Evolutionary conservation across 306 rosid species (phyloP), one percentile per base, ranked within the genome.

Genomic region (Glycine tomentella): DNA sequence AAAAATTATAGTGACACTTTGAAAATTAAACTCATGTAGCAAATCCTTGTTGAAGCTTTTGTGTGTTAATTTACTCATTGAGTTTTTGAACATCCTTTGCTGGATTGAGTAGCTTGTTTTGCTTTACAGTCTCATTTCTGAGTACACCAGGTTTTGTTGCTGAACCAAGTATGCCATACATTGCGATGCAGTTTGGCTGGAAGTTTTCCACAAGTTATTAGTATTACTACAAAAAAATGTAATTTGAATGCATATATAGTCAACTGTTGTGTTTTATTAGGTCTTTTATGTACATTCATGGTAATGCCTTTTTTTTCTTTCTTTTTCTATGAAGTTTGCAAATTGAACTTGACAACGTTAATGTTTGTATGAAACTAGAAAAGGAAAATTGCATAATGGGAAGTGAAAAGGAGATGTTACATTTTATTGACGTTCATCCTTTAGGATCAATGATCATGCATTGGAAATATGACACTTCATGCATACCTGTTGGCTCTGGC

Each of bases 41-140:
- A 5, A 1, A 11, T 33, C 40, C 45, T 62, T 62, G 3, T 62
- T 63, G 46, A 64, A 13, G 46, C 10, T 31, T 36, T 64, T 45
- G 44, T 12, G 17, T 34, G 25, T 63, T 44, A 75, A 75, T 53
- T 59, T 74, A 11, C n/a, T 69, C 15, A 38, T 63, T 56, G 62
- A 55, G 61, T 45, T 46, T 45, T 46, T 77, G 67, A 49, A 74
- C 58, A 17, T 34, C 40, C 74, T 84, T 69, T 55, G 52, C 66
- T 74, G 51, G 53, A 40, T 61, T 36, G 49, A 69, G 13, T 51
- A 61, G 72, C 59, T 68, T 79, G 61, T 67, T 79, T 53, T 62
- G 71, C 72, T 50, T 69, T 69, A 51, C 12, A 7, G 13, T 73
- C 81, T 44, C 56, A 49, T 8, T 67, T 67, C 61, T 58, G 4